Evolutionary conservation across 31 red algal species (phyloP), one percentile per base, ranked within the genome.

Genomic region (Asparagopsis taxiformis): DNA sequence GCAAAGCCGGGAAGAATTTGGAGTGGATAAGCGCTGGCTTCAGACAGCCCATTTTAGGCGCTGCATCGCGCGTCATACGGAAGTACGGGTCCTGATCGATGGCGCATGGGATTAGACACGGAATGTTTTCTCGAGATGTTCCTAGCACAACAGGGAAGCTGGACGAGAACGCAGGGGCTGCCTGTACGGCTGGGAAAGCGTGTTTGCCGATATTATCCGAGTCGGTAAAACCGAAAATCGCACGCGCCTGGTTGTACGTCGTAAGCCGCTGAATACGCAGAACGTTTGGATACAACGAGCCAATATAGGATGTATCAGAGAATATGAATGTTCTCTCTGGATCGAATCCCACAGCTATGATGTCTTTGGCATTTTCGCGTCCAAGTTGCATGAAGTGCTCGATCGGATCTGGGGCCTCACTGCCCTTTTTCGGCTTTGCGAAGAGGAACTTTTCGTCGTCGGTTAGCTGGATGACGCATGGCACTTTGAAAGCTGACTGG

Each of bases 381-480:
- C 71, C 94, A 4, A 98, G 73, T 24, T 44, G 36, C 35, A 62
- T 48, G 62, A 84, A 98, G 30, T 88, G 83, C 23, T 93, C 85
- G 19, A 98, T 35, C 17, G 70, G 75, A 29, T 51, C 56, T 3
- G 78, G 78, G 7, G 78, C 54, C 28, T 82, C 49, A 33, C 58
- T 58, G n/a, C 78, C 78, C 44, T 72, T 89, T 17, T 44, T 31
- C 10, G 89, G 89, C 57, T 97, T 92, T 17, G 94, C 80, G 44
- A 97, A 97, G 22, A 97, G 83, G 61, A 97, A 97, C 78, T 97
- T 97, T 89, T 97, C 94, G 29, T 97, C 94, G 59, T 97, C 89
- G 31, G 94, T 97, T 8, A 97, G 52, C 66, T 97, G 93, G 59
- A 97, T 97, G 62, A 97, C 93, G 29, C 76, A 73, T 17, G 88